Evolutionary conservation across 345 rosid genomes (phyloP), one percentile per base, ranked within the genome.

Genomic region (Gossypium herbaceum): DNA sequence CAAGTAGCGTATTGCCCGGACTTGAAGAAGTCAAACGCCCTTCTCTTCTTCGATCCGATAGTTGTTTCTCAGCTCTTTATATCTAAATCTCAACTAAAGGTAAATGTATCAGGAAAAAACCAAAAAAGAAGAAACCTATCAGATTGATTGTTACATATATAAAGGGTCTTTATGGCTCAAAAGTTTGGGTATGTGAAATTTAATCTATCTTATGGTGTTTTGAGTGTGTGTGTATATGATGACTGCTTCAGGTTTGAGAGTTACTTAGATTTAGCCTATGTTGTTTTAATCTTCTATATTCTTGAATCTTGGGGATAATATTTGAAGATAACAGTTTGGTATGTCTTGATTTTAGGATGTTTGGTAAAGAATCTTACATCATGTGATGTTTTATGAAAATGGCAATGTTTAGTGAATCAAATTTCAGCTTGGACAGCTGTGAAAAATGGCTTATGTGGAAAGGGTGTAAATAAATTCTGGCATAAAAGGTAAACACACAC

Each of bases 51-150:
- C 90, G 91, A 64, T 86, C 91, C 1, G 90, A 56, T 50, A 88
- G 91, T 75, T 90, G 95, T 77, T 90, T 88, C 73, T 74, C 95
- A 7, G 81, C 90, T 76, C 69, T 90, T 34, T 88, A 91, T 68
- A 81, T 82, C 74, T 85, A 79, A 84, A 29, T 76, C 72, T 41
- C 50, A 22, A 54, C 50, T 39, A 79, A 2, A 54, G 72, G 62
- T 75, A 71, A 34, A 34, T 34, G 41, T 34, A 34, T 34, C 7
- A 34, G 41, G 41, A 34, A 34, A 34, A 34, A 5, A 5, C 7
- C 1, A 34, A 34, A 34, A 34, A 34, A 34, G 41, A 34, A 34
- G 41, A 34, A 34, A 34, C 41, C 41, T 5, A 34, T 34, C 41
- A 5, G 41, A 34, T 34, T 34, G 41, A 34, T 34, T 34, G 7